These are phyloP conservation scores for Syzygium syzygioides DNA, from an alignment of 441 rosid genomes.

Conservation along the genomic window DNA sequence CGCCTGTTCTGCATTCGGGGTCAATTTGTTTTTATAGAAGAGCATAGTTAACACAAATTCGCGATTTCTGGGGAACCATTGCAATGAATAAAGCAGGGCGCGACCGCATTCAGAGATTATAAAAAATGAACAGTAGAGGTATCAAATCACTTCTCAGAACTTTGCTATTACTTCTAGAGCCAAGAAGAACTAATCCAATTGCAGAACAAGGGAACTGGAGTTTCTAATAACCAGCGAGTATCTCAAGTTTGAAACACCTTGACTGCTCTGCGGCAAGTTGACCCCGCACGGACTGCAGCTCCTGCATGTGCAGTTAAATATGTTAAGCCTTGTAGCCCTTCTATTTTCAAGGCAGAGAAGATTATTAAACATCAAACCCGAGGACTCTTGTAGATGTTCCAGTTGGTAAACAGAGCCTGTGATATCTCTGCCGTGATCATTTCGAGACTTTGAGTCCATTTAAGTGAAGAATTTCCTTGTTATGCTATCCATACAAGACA, in stretches of 20 bases:
- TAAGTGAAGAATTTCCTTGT: too few species aligned
- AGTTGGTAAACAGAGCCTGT: too few species aligned
- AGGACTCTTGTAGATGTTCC: too few species aligned
- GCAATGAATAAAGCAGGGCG: background rate
- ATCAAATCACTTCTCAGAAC: background rate
- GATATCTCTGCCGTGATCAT: too few species aligned
- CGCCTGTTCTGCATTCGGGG: background rate
- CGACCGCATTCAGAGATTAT: background rate
- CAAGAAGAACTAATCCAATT: background rate
- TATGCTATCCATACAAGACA: too few species aligned
- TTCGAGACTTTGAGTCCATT: too few species aligned
- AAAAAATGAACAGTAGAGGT: background rate
- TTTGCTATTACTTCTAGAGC: background rate
- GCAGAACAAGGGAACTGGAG: background rate
- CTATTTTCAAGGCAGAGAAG: too few species aligned
- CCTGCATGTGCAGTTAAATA: constrained; percentile 40
- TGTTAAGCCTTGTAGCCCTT: too few species aligned
- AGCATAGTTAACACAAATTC: background rate
- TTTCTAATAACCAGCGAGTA: constrained; percentile 12
- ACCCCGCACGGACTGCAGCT: constrained; percentile 89
- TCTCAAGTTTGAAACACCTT: constrained; percentile 96
- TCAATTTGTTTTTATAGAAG: background rate
- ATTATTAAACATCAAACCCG: too few species aligned
- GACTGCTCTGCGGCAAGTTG: constrained; percentile 96
- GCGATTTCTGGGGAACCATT: background rate